Conservation (phyloP, 2,329 filamentous ascomycete species). For the Fusarium sp. region DNA sequence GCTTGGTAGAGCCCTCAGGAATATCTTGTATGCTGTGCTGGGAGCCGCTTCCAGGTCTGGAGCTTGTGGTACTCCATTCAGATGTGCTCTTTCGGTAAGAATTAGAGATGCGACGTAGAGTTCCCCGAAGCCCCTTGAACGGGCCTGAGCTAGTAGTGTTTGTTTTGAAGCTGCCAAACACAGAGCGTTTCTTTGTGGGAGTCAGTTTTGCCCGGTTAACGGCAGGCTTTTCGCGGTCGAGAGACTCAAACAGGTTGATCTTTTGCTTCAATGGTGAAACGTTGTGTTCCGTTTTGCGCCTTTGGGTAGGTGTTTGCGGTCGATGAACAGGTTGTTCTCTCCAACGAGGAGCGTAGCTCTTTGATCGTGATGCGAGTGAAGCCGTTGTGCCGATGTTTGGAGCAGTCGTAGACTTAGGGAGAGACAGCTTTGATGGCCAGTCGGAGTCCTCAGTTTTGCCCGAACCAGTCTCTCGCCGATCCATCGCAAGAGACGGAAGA, state of each 20-base stretch:
- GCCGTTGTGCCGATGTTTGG: background rate
- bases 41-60: background rate
- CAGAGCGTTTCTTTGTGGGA: background rate
- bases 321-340: background rate
- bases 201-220: background rate
- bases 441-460: background rate
- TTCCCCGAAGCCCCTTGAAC: slow-evolving; percentile 19
- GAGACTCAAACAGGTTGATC: slow-evolving; percentile 48
- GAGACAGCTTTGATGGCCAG: slow-evolving; percentile 8
- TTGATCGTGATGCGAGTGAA: background rate
- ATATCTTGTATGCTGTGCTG: background rate
- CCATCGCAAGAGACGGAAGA: slow-evolving; percentile 24
- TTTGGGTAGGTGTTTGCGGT: slow-evolving; percentile 5
- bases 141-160: slow-evolving; percentile 3
- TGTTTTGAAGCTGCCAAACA: background rate
- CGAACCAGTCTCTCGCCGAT: slow-evolving; percentile 10
- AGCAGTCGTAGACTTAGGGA: slow-evolving; percentile 17
- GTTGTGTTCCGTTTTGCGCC: slow-evolving; percentile 12
- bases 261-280: slow-evolving; percentile 45
- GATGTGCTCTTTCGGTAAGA: slow-evolving; percentile 33
- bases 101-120: slow-evolving; percentile 37
- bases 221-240: slow-evolving; percentile 25
- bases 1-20: background rate
- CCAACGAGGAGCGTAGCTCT: slow-evolving; percentile 9
- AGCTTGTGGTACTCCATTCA: slow-evolving; percentile 34